Percentiles rank a stretch among this genome's conserved stretches.
phyloP scores from a whole-genome alignment of 495 filamentous ascomycete species.

The Rostrohypoxylon terebratum region DNA sequence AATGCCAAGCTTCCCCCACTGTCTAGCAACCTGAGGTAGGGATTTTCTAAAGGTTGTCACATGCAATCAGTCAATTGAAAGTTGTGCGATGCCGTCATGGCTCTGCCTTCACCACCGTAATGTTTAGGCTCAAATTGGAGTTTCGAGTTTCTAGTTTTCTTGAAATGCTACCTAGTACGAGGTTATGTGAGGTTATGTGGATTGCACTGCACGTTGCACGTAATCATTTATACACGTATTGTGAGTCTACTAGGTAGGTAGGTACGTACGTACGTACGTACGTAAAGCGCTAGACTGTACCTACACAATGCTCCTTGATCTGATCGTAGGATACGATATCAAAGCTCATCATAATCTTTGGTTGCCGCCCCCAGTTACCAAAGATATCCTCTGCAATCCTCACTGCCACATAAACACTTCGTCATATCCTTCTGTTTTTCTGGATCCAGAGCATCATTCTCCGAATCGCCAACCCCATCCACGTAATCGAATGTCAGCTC shows the following conservation, averaged over 20 bases:
- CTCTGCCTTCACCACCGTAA: background rate
- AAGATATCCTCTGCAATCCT: slow-evolving; percentile 74
- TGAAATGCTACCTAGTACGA: background rate
- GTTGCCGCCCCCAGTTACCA: slow-evolving; percentile 58
- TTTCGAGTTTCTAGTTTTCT: background rate
- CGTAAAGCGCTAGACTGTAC: background rate
- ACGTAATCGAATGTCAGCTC: slow-evolving; percentile 93
- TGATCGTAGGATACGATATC: background rate
- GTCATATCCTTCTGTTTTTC: slow-evolving; percentile 61
- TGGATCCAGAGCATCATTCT: slow-evolving; percentile 63
- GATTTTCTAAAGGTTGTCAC: too few relatives aligned
- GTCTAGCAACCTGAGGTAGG: too few relatives aligned
- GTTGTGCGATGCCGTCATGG: too few relatives aligned
- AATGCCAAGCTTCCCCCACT: slow-evolving; percentile 18
- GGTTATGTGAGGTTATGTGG: background rate
- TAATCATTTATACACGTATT: too few relatives aligned
- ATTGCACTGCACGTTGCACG: background rate
- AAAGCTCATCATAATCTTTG: background rate
- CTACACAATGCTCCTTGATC: background rate
- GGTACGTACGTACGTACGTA: background rate
- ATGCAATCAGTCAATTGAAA: too few relatives aligned
- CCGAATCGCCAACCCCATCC: slow-evolving; percentile 62
- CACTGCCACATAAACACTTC: slow-evolving; percentile 74
- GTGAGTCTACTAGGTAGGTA: background rate
- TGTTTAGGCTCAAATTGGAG: background rate